Conservation (phyloP, 441 rosid genomes). For the Populus trichocarpa region DNA sequence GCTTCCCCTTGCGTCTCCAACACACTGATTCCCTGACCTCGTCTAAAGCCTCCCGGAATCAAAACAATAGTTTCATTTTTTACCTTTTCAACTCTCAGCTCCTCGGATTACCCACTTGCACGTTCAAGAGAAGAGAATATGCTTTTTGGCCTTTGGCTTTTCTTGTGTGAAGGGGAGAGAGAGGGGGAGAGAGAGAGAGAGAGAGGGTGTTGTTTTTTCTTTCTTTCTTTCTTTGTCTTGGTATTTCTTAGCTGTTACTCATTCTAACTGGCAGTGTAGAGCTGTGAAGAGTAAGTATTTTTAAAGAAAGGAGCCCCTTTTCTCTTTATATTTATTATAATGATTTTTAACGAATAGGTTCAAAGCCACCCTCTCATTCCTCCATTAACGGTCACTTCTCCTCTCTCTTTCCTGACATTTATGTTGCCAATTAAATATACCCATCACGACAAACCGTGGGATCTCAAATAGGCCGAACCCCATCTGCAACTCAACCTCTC, state of each 20-base stretch:
- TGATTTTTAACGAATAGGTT: not conserved
- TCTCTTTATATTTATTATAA: not conserved
- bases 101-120: not conserved
- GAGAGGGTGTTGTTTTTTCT: not conserved
- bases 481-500: not conserved
- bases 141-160: too few species aligned
- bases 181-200: not conserved
- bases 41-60: too few species aligned
- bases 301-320: not conserved
- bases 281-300: not conserved
- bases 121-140: not conserved
- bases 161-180: too few species aligned
- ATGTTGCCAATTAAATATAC: not conserved
- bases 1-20: too few species aligned
- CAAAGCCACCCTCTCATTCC: conserved; percentile 8
- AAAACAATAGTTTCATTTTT: too few species aligned
- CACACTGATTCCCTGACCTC: too few species aligned
- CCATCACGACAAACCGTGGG: not conserved
- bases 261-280: conserved; percentile 19
- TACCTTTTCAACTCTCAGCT: too few species aligned
- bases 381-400: conserved; percentile 23
- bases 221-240: not conserved
- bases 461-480: conserved; percentile 2
- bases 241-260: conserved; percentile 21
- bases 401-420: conserved; percentile 12